These are phyloP conservation scores for Talaromyces adpressus DNA, from an alignment of 495 filamentous ascomycete species.

Conservation along the genomic window DNA sequence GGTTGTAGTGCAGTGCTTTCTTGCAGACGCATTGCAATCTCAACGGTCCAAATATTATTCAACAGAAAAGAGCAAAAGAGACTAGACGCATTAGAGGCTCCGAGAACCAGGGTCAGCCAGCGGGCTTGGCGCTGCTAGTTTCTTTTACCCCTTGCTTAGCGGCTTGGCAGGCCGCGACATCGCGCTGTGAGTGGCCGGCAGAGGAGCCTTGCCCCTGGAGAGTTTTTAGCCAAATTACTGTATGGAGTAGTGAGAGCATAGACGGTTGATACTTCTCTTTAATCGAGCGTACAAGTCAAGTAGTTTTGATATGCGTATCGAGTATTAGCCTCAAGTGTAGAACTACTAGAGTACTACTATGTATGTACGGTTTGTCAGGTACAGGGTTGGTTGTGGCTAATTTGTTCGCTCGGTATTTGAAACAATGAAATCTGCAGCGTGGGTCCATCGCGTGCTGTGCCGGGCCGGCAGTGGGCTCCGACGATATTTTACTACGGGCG, in stretches of 20 bases:
- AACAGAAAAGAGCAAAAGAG: not conserved
- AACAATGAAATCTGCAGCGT: not conserved
- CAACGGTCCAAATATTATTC: not conserved
- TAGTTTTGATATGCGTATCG: too few species aligned
- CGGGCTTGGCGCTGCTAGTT: not conserved
- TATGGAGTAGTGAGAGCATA: too few species aligned
- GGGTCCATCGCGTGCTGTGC: not conserved
- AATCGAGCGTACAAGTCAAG: too few species aligned
- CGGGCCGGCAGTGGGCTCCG: not conserved
- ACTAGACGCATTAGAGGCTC: too few species aligned
- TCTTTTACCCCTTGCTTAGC: not conserved
- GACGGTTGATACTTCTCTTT: too few species aligned
- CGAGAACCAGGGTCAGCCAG: slow-evolving; percentile 2
- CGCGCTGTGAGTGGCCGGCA: not conserved
- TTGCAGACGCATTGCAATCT: not conserved
- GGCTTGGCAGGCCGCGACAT: not conserved
- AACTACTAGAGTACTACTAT: too few species aligned
- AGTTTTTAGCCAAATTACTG: not conserved
- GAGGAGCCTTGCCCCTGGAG: not conserved
- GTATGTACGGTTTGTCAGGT: too few species aligned
- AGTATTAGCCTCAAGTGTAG: too few species aligned
- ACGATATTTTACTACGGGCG: not conserved
- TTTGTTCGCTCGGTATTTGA: not conserved
- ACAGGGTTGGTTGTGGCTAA: too few species aligned
- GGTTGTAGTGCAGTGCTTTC: not conserved